Evolutionary conservation across 106 monocot species (phyloP), one percentile per base, ranked within the genome.

Genomic region (Cymbidium sinense): DNA sequence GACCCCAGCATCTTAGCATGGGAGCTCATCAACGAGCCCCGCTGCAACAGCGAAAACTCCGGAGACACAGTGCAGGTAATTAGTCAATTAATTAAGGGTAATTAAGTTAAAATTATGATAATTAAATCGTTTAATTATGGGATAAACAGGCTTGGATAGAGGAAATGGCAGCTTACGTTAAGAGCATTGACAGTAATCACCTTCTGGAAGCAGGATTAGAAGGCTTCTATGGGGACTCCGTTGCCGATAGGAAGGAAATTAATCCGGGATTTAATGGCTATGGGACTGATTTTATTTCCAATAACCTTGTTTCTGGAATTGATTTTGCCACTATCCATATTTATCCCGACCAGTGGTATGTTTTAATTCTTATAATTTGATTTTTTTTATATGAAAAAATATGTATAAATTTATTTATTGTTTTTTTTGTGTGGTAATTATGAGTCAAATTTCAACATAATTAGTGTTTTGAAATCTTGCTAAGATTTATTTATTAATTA

Each of bases 341-440:
- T 33, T 92, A 92, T 77, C 89, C 91, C 28, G 91, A 91, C 73
- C 84, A 89, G 77, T 91, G 91, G 91, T 91, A 85, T 50, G 18
- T 64, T 41, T 41, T 41, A 41, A 69, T 29, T 7, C 29, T 31
- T 4, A 36, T 73, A 2, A 4, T 20, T 73, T 11, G 9, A 73
- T n/a, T 39, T n/a, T n/a, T n/a, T n/a, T n/a, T n/a, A n/a, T n/a
- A n/a, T n/a, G n/a, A n/a, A n/a, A n/a, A n/a, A n/a, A n/a, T n/a
- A n/a, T n/a, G n/a, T n/a, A n/a, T n/a, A n/a, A n/a, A n/a, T n/a
- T n/a, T n/a, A n/a, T n/a, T n/a, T n/a, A n/a, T n/a, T n/a, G n/a
- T n/a, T n/a, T n/a, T n/a, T n/a, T n/a, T n/a, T n/a, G n/a, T n/a
- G n/a, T n/a, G n/a, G n/a, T n/a, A n/a, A n/a, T n/a, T n/a, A n/a